Percentiles rank a stretch among this genome's conserved stretches.
These are phyloP conservation scores for Adansonia rubrostipa DNA, from an alignment of 441 rosid species.

Conservation along the genomic window DNA sequence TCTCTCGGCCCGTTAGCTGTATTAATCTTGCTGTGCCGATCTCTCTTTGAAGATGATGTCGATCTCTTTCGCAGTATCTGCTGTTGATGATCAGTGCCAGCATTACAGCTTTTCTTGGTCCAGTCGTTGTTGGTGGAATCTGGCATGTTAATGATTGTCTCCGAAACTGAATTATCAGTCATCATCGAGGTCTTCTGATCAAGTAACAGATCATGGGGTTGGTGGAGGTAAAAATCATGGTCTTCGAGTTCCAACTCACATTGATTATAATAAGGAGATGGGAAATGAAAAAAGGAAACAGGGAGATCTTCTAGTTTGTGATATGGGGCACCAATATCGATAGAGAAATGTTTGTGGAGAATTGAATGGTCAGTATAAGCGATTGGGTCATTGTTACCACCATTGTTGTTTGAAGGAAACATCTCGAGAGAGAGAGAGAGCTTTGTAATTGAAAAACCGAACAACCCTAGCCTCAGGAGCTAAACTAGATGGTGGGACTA, in stretches of 20 bases:
- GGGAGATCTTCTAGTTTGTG: slow-evolving; percentile 39
- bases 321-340: slow-evolving; percentile 24
- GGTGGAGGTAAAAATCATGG: slow-evolving; percentile 34
- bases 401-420: slow-evolving; percentile 49
- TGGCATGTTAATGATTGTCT: slow-evolving; percentile 37
- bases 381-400: slow-evolving; percentile 41
- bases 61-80: slow-evolving; percentile 39
- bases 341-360: slow-evolving; percentile 22
- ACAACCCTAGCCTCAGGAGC: slow-evolving; percentile 23
- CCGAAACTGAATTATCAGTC: slow-evolving; percentile 31
- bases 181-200: slow-evolving; percentile 26
- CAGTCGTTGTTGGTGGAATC: slow-evolving; percentile 39
- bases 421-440: slow-evolving; percentile 20
- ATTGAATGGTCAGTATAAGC: slow-evolving; percentile 47
- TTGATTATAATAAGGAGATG: slow-evolving; percentile 50
- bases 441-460: slow-evolving; percentile 1
- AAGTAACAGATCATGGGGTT: slow-evolving; percentile 34
- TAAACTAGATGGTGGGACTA: slow-evolving; percentile 21
- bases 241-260: slow-evolving; percentile 39
- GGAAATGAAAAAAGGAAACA: slow-evolving; percentile 40
- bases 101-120: slow-evolving; percentile 5
- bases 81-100: background rate
- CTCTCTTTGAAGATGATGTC: slow-evolving; percentile 47
- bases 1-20: slow-evolving; percentile 91
- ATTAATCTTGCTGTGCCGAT: slow-evolving; percentile 86